Base-by-base conservation (phyloP, 768 basidiomycete genomes). In the Russula brevipes region DNA sequence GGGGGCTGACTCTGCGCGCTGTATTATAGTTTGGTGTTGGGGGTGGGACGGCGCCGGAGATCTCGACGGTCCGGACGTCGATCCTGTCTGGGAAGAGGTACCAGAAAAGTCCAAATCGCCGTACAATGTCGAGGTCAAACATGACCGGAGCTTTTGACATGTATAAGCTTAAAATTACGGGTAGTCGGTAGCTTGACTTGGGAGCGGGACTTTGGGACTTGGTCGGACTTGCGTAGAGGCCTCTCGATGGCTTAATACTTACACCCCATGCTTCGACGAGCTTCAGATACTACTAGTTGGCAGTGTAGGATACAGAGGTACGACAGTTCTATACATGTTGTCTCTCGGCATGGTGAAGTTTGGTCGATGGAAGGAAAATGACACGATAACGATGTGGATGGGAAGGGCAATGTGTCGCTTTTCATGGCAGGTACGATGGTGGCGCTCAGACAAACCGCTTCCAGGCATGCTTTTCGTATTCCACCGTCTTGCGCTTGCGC, bases 11-110 rank as follows among this genome's bases (percentile, higher is more conserved):
- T 10, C 44, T 41, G 41, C 12, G 57, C 44, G 19, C 19, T 44
- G 5, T 35, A 39, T 50, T 53, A 45, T 70, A 97, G 96, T 98
- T 12, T 98, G 96, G 96, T 98, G 96, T 72, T 98, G 96, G 96
- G 96, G 96, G 19, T 99, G 96, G 96, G 96, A 99, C 70, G 96
- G 96, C 14, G 96, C 96, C 3, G 96, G 96, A 19, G 96, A 99
- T 72, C 82, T 99, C 30, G 96, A 98, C 67, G 96, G 95, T 47
- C 96, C 96, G 0, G 95, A 98, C 70, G 92, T 99, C 6, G 96
- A 98, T 69, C 96, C 96, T 6, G 89, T 99, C 58, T 99, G 96
- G 96, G 96, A 98, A 73, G 72, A 74, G 39, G 88, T 89, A 86
- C 77, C 89, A 4, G 83, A 88, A 66, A 85, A 79, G 71, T 82